phyloP scores from a whole-genome alignment of 2,329 filamentous ascomycete species.

The Penicillium carneum region DNA sequence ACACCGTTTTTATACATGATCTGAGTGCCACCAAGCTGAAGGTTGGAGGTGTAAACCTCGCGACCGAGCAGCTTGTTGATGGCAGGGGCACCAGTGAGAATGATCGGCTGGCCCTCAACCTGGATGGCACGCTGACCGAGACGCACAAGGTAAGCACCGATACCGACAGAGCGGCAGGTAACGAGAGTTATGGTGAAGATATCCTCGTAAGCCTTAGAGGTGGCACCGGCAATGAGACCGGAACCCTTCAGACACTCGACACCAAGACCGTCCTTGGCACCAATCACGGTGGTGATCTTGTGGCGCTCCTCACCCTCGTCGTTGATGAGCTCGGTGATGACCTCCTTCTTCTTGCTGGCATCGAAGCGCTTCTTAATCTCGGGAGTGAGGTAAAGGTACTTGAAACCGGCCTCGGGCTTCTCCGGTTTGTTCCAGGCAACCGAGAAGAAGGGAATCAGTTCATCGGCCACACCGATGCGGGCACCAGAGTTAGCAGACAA shows the following conservation, averaged over 20 bases:
- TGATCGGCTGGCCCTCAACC: conserved; percentile 98
- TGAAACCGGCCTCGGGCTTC: conserved; percentile 88
- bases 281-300: conserved; percentile 92
- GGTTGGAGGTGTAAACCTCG: conserved; percentile 97
- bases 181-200: conserved; percentile 98
- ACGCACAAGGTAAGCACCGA: conserved; percentile 97
- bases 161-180: conserved; percentile 97
- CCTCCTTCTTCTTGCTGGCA: conserved; percentile 74
- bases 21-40: conserved; percentile 99
- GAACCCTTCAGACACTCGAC: conserved; percentile 97
- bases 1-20: conserved; percentile 99
- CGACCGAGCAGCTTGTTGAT: conserved; percentile 98
- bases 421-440: conserved; percentile 90
- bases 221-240: conserved; percentile 96
- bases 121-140: conserved; percentile 98
- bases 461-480: conserved; percentile 93
- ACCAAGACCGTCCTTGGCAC: conserved; percentile 92
- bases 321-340: conserved; percentile 84
- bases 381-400: conserved; percentile 92
- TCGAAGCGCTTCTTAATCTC: conserved; percentile 87
- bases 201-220: conserved; percentile 94
- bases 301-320: conserved; percentile 89
- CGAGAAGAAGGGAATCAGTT: conserved; percentile 95
- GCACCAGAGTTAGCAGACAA: conserved; percentile 98
- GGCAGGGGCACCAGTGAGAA: conserved; percentile 93